phyloP scores from a whole-genome alignment of 2,329 filamentous ascomycete species.

The Botrytis cinerea region DNA sequence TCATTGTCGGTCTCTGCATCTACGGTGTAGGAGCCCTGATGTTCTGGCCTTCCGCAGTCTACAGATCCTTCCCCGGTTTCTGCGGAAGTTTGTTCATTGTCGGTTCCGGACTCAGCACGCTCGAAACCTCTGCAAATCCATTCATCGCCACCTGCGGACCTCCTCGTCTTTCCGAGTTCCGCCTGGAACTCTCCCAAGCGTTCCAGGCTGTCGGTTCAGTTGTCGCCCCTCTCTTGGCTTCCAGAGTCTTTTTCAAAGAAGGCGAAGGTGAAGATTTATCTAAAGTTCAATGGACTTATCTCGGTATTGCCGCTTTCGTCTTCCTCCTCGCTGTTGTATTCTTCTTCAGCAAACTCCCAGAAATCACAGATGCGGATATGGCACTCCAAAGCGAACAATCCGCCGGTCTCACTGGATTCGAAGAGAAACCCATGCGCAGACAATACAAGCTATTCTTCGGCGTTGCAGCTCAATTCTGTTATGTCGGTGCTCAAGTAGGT shows the following conservation, averaged over 20 bases:
- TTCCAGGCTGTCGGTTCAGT: constrained; percentile 75
- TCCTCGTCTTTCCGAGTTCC: constrained; percentile 69
- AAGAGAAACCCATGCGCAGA: constrained; percentile 37
- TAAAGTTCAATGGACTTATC: constrained; percentile 79
- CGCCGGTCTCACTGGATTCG: constrained; percentile 23
- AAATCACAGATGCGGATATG: constrained; percentile 51
- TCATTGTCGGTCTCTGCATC: constrained; percentile 73
- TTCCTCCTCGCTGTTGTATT: constrained; percentile 68
- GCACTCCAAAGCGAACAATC: constrained; percentile 48
- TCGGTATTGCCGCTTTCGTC: constrained; percentile 74
- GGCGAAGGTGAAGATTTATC: constrained; percentile 43
- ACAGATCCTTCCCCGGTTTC: constrained; percentile 34
- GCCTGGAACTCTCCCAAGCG: constrained; percentile 73
- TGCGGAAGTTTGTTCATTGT: constrained; percentile 59
- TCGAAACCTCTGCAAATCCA: constrained; percentile 79
- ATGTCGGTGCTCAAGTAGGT: constrained; percentile 56
- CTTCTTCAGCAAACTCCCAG: constrained; percentile 65
- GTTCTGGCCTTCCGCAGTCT: constrained; percentile 77
- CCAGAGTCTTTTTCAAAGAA: constrained; percentile 68
- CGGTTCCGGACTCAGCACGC: constrained; percentile 71
- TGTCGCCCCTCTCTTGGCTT: constrained; percentile 68
- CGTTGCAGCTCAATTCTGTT: constrained; percentile 75
- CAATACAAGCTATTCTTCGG: constrained; percentile 66
- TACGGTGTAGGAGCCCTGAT: constrained; percentile 76
- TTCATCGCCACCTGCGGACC: constrained; percentile 72